Percentiles rank a stretch among this genome's conserved stretches.
phyloP scores from a whole-genome alignment of 208 protist genomes.

The Trypanosomatidae sp. region DNA sequence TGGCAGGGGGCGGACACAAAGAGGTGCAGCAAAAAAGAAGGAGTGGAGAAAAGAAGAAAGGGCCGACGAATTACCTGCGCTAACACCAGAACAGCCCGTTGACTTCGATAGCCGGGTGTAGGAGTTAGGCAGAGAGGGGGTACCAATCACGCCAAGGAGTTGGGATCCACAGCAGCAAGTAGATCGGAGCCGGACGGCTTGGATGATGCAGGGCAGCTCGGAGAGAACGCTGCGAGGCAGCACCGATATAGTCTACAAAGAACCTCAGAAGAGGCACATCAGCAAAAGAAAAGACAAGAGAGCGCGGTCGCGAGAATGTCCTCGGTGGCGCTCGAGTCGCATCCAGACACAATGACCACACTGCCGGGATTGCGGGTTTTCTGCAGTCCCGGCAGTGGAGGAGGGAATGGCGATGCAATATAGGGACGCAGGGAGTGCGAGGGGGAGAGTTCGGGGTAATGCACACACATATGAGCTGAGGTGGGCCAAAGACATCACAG shows the following conservation, averaged over 20 bases:
- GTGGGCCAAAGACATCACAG: neutral
- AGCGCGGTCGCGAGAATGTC: neutral
- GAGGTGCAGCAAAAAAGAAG: neutral
- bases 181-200: neutral
- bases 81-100: neutral
- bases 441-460: neutral
- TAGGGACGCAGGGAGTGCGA: neutral
- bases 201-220: neutral
- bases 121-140: neutral
- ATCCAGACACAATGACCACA: neutral
- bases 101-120: neutral
- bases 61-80: neutral
- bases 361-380: neutral
- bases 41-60: neutral
- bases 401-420: neutral
- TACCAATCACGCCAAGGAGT: neutral
- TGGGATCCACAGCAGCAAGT: neutral
- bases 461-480: neutral
- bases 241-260: neutral
- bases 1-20: neutral
- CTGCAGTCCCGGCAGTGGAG: neutral
- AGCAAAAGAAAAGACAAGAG: conserved; percentile 1
- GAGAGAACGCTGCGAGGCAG: neutral
- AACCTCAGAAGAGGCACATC: neutral
- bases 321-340: neutral